Evolutionary conservation across 495 filamentous ascomycete genomes (phyloP).

Genomic region (Podospora conica): DNA sequence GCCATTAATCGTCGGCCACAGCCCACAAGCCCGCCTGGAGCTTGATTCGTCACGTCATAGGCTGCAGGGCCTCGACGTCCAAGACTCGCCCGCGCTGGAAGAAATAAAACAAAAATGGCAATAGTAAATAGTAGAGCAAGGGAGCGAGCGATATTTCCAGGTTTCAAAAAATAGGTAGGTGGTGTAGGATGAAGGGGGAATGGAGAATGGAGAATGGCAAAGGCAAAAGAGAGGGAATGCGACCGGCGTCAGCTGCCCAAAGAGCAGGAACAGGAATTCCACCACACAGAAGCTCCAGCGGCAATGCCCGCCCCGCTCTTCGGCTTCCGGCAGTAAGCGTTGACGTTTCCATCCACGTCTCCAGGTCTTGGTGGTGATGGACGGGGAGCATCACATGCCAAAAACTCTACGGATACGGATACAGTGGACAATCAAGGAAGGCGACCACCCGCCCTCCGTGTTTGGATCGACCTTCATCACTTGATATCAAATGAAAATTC

Average conservation of each 20-base stretch:
- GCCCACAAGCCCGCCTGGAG: slow-evolving; percentile 3
- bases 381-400: slow-evolving; percentile 11
- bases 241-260: slow-evolving; percentile 2
- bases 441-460: no score
- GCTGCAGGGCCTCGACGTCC: slow-evolving; percentile 10
- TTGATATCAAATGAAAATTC: no score
- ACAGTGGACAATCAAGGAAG: no score
- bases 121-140: not conserved
- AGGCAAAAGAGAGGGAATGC: not conserved
- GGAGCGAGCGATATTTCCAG: not conserved
- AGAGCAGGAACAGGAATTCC: not conserved
- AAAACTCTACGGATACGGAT: no score
- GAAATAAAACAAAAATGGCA: not conserved
- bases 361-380: not conserved
- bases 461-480: no score
- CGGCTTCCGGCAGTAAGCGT: not conserved
- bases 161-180: not conserved
- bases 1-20: slow-evolving; percentile 34
- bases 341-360: not conserved
- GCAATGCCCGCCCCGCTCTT: not conserved
- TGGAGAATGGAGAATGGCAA: not conserved
- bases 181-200: not conserved
- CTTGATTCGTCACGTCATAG: slow-evolving; percentile 21
- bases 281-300: no score
- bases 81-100: not conserved